phyloP scores from a whole-genome alignment of 495 filamentous ascomycete species.

The Tuber indicum region DNA sequence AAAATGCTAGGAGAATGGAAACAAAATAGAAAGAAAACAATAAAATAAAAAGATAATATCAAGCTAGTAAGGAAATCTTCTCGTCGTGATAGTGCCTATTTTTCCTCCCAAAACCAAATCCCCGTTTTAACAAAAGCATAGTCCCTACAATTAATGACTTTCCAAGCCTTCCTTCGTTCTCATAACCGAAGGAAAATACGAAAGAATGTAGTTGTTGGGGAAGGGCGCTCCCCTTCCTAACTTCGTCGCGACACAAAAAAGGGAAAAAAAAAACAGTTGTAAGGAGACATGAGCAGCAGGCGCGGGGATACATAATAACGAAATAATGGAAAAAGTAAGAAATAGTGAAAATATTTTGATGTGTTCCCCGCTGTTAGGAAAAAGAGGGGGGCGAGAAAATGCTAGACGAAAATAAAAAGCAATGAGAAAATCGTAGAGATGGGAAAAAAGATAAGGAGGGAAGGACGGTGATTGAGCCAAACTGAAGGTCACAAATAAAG shows the following conservation, averaged over 20 bases:
- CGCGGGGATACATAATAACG: not conserved
- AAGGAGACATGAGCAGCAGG: not conserved
- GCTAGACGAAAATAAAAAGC: not conserved
- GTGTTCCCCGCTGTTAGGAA: not conserved
- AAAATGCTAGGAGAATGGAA: not conserved
- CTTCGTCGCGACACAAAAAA: slow-evolving; percentile 5
- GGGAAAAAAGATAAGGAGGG: not conserved
- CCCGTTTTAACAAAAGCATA: slow-evolving; percentile 1
- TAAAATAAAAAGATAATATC: not conserved
- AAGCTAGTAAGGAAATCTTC: not conserved
- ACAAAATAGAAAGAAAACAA: not conserved
- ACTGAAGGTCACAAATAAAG: slow-evolving; percentile 3
- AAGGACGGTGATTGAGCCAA: not conserved
- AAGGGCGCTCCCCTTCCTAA: not conserved
- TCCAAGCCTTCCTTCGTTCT: not conserved
- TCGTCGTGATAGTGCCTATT: slow-evolving; percentile 1
- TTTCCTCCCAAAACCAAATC: not conserved
- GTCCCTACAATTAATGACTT: not conserved
- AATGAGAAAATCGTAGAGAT: not conserved
- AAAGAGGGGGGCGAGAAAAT: not conserved
- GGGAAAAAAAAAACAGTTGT: slow-evolving; percentile 5
- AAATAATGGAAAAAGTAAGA: not conserved
- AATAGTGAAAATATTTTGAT: not conserved
- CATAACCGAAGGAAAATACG: slow-evolving; percentile 2
- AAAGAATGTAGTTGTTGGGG: not conserved